phyloP scores from a whole-genome alignment of 177 flowering plant genomes.

The Vitis hybrid region DNA sequence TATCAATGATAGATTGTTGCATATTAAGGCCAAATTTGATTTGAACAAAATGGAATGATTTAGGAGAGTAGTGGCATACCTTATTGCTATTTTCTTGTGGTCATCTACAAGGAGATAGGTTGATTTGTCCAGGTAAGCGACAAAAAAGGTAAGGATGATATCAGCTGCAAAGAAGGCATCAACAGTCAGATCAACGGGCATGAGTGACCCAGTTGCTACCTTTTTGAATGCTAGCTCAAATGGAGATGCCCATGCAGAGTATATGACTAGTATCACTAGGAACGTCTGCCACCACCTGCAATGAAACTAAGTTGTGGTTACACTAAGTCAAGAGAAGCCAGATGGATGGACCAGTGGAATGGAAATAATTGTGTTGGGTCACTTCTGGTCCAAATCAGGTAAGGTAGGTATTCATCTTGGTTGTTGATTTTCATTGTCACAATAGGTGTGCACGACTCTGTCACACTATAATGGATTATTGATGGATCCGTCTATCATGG shows the following conservation, averaged over 20 bases:
- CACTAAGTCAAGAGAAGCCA: no score
- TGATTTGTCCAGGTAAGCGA: constrained; percentile 83
- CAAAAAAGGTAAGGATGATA: constrained; percentile 77
- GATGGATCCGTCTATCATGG: no score
- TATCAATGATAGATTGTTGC: no score
- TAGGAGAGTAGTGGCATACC: constrained; percentile 31
- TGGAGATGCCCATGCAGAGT: constrained; percentile 89
- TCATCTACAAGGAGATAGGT: constrained; percentile 79
- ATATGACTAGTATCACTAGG: constrained; percentile 69
- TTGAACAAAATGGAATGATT: background rate
- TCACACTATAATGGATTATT: no score
- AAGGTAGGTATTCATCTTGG: no score
- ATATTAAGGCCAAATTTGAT: no score
- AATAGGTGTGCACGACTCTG: no score
- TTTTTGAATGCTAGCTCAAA: constrained; percentile 77
- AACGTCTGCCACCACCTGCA: constrained; percentile 79
- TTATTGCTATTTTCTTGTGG: constrained; percentile 61
- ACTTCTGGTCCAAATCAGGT: no score
- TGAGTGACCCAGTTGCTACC: constrained; percentile 48
- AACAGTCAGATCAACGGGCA: constrained; percentile 62
- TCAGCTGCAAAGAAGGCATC: constrained; percentile 74
- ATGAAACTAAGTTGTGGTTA: background rate
- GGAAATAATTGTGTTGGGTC: no score
- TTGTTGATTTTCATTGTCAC: no score
- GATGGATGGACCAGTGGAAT: no score